Conservation (phyloP, 768 basidiomycete species). For the Lactarius quietus region DNA sequence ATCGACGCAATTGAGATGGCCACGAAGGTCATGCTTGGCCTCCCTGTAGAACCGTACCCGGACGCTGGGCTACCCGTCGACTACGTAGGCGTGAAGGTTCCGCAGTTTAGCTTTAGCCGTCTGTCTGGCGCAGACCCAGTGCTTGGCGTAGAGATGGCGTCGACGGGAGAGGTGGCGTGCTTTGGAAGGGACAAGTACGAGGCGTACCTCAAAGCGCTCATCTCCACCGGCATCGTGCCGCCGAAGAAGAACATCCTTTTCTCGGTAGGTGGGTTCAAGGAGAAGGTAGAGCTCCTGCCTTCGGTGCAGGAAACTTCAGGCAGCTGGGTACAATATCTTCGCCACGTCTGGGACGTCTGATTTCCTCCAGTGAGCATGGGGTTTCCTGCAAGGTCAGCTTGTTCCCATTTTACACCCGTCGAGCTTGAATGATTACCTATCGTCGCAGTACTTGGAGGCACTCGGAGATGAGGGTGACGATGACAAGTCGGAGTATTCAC, state of each 20-base stretch:
- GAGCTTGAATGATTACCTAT: neutral
- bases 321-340: slow-evolving; percentile 93
- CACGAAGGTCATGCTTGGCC: slow-evolving; percentile 94
- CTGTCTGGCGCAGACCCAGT: slow-evolving; percentile 97
- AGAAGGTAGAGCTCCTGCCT: slow-evolving; percentile 94
- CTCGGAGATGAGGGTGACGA: slow-evolving; percentile 70
- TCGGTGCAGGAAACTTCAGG: slow-evolving; percentile 93
- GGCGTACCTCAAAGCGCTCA: slow-evolving; percentile 94
- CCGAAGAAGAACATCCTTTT: slow-evolving; percentile 98
- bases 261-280: slow-evolving; percentile 94
- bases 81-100: slow-evolving; percentile 98
- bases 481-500: slow-evolving; percentile 96
- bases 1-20: slow-evolving; percentile 99
- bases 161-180: slow-evolving; percentile 98
- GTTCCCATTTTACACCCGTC: neutral
- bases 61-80: slow-evolving; percentile 81
- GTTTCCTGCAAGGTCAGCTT: slow-evolving; percentile 83
- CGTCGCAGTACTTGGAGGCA: slow-evolving; percentile 77
- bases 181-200: slow-evolving; percentile 98
- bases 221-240: slow-evolving; percentile 90
- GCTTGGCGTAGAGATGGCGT: slow-evolving; percentile 99
- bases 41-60: slow-evolving; percentile 89
- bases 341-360: slow-evolving; percentile 97
- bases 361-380: slow-evolving; percentile 94
- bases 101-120: slow-evolving; percentile 98